Evolutionary conservation across 2,329 filamentous ascomycete genomes (phyloP).

Genomic region (Cladophialophora bantiana): DNA sequence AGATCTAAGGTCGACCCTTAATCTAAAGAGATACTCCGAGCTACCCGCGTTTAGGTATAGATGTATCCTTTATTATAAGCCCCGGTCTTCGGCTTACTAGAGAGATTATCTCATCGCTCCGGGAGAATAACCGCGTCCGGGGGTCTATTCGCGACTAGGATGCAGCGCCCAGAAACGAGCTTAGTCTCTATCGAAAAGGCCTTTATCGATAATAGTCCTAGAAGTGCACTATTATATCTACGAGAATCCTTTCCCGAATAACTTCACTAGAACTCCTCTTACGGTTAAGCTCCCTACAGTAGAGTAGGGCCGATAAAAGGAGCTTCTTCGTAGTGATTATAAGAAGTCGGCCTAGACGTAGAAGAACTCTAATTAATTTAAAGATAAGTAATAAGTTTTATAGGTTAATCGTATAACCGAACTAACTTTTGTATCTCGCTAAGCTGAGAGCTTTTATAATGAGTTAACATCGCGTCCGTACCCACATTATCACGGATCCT

Average conservation of each 20-base stretch:
- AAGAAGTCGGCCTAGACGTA: conserved; percentile 8
- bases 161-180: conserved; percentile 20
- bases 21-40: conserved; percentile 21
- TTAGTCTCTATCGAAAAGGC: conserved; percentile 13
- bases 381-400: conserved; percentile 8
- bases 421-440: conserved; percentile 22
- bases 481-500: conserved; percentile 2
- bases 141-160: conserved; percentile 19
- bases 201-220: conserved; percentile 13
- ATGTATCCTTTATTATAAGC: conserved; percentile 18
- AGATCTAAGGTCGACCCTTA: conserved; percentile 16
- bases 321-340: conserved; percentile 19
- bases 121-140: conserved; percentile 10
- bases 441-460: conserved; percentile 18
- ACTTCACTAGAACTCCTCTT: conserved; percentile 6
- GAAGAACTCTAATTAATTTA: conserved; percentile 5
- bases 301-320: conserved; percentile 20
- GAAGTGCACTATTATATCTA: conserved; percentile 18
- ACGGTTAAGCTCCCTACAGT: conserved; percentile 20
- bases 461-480: conserved; percentile 10
- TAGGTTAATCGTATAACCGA: conserved; percentile 19
- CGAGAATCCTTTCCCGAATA: conserved; percentile 5
- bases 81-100: conserved; percentile 20
- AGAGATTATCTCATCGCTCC: conserved; percentile 23
- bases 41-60: conserved; percentile 18